A percentile compares a stretch with the other conserved stretches of the same genome.
Conservation (phyloP, 2,329 filamentous ascomycete species). For the Sodiomyces alkalinus region DNA sequence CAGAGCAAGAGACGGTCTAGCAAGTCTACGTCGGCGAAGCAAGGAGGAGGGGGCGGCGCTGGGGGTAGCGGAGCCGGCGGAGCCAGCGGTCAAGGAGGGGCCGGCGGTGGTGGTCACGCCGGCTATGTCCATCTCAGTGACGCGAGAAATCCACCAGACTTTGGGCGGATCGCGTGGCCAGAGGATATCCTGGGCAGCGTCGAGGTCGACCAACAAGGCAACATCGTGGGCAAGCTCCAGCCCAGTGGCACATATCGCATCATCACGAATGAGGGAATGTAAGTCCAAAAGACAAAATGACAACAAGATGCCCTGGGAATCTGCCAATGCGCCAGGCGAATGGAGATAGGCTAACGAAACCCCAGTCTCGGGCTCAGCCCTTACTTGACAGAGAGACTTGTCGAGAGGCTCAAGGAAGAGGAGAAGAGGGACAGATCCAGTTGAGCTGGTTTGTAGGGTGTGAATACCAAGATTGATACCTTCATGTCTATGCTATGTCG, state of each 20-base stretch:
- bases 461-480: neutral
- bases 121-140: conserved; percentile 54
- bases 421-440: conserved; percentile 20
- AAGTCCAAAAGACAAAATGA: conserved; percentile 24
- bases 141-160: conserved; percentile 47
- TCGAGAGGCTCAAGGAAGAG: conserved; percentile 36
- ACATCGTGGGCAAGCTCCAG: conserved; percentile 42
- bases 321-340: no score
- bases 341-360: no score
- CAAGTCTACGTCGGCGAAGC: conserved; percentile 12
- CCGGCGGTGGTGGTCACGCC: conserved; percentile 42
- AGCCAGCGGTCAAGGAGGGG: conserved; percentile 44
- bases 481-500: no score
- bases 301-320: no score
- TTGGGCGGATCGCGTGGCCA: conserved; percentile 52
- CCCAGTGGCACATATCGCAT: conserved; percentile 48
- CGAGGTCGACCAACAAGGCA: conserved; percentile 42
- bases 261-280: conserved; percentile 53
- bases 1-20: conserved; percentile 18
- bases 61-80: conserved; percentile 35
- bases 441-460: neutral
- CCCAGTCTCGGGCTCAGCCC: conserved; percentile 38
- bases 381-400: conserved; percentile 37
- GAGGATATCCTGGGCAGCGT: conserved; percentile 57
- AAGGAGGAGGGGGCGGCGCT: conserved; percentile 23